Evolutionary conservation across 2,329 filamentous ascomycete species (phyloP).

Genomic region (Aspergillus sp.): DNA sequence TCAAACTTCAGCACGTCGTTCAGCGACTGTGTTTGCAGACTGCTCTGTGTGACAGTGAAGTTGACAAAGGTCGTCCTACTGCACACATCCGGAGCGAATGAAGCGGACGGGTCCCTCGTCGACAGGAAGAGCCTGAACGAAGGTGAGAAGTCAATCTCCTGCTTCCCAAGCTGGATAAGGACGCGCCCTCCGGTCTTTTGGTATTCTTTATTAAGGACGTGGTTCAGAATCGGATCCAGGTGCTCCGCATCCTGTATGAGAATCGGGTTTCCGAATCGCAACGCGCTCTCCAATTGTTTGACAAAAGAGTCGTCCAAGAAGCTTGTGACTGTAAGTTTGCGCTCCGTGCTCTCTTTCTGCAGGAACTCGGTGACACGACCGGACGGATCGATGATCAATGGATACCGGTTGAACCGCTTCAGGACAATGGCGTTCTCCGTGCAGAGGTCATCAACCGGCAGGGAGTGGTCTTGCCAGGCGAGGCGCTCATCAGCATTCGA

Average conservation of each 20-base stretch:
- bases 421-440: slow-evolving; percentile 97
- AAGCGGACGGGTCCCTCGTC: slow-evolving; percentile 89
- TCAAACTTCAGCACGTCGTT: slow-evolving; percentile 97
- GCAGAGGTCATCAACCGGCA: slow-evolving; percentile 94
- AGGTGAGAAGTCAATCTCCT: slow-evolving; percentile 98
- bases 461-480: slow-evolving; percentile 84
- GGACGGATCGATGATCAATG: slow-evolving; percentile 95
- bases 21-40: slow-evolving; percentile 92
- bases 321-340: slow-evolving; percentile 89
- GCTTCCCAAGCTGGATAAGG: slow-evolving; percentile 93
- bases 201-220: slow-evolving; percentile 98
- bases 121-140: slow-evolving; percentile 92
- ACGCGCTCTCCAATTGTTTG: slow-evolving; percentile 91
- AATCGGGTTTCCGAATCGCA: slow-evolving; percentile 96
- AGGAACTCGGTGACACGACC: slow-evolving; percentile 91
- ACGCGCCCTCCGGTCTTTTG: slow-evolving; percentile 97
- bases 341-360: slow-evolving; percentile 86
- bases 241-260: slow-evolving; percentile 98
- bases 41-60: slow-evolving; percentile 98
- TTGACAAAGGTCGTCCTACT: slow-evolving; percentile 98
- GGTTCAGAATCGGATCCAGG: slow-evolving; percentile 91
- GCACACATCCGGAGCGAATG: slow-evolving; percentile 93
- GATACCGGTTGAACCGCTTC: slow-evolving; percentile 96
- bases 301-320: slow-evolving; percentile 97
- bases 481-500: slow-evolving; percentile 93